Base-by-base conservation (phyloP, 2,329 filamentous ascomycete genomes). In the Calonectria pseudoturangicola region DNA sequence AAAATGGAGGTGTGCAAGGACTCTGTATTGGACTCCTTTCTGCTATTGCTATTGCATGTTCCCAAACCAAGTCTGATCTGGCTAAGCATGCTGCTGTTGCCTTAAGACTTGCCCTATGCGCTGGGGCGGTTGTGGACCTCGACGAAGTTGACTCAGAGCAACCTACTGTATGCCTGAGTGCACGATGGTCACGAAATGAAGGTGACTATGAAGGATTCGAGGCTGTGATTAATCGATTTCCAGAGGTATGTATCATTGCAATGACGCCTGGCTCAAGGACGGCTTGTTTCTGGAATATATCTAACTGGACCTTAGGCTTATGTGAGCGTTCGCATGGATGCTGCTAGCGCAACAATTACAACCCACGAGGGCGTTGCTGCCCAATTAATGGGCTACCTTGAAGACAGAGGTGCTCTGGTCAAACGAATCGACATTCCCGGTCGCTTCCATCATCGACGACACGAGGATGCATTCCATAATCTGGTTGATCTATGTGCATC, bases 321-420 rank as follows among this genome's bases (percentile, higher is more conserved):
- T 54, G 28, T 54, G 6, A 54, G 50, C 9, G 50, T 54, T 54
- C 50, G 50, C 28, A 54, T 18, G 7, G 50, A 54, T n/a, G 16
- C 28, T 8, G 18, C 50, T 21, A 54, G 50, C 28, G 50, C 50
- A 12, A 54, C 50, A 33, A 54, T 54, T 33, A 54, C 50, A 10
- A 54, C 50, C 10, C 50, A 54, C 25, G 50, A 33, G 12, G 50
- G 50, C 10, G 8, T 54, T 9, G 50, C 28, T 18, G 0, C 15
- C 4, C 28, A 33, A 12, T 33, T 54, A 30, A 54, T 54, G 50
- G 9, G 50, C 50, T 12, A 33, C 8, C 50, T 54, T 33, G 50
- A 54, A 54, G 27, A n/a, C 12, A 30, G 50, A 33, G 50, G 50
- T 2, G 50, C 50, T 33, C 10, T 54, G 16, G 28, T 54, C 8